phyloP scores from a whole-genome alignment of 176 grass and related monocot genomes.

The Avena eriantha region DNA sequence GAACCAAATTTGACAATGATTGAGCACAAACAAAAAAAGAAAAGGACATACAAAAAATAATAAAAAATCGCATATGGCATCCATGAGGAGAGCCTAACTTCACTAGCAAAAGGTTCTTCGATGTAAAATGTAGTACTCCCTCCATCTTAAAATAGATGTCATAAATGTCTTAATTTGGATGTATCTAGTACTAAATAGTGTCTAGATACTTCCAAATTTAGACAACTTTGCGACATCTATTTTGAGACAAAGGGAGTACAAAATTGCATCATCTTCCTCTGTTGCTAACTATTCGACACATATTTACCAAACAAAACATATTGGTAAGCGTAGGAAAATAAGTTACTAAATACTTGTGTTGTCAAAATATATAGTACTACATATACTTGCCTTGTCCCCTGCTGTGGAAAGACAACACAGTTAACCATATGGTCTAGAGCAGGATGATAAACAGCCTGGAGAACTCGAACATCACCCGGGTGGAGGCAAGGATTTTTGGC shows the following conservation, averaged over 20 bases:
- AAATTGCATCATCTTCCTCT: neutral
- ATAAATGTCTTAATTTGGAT: no score
- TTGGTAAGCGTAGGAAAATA: conserved; percentile 30
- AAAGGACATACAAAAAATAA: conserved; percentile 17
- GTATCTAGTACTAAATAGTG: no score
- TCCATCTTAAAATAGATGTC: no score
- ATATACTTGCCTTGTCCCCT: conserved; percentile 66
- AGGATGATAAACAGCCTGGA: conserved; percentile 77
- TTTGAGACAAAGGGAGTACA: neutral
- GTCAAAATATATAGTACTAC: no score
- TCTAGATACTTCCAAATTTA: no score
- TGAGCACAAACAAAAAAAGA: conserved; percentile 33
- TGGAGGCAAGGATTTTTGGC: conserved; percentile 95
- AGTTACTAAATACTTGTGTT: neutral
- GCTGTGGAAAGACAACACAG: conserved; percentile 95
- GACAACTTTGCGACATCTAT: no score
- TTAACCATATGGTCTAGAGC: conserved; percentile 80
- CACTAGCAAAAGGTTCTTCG: neutral
- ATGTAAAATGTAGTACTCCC: neutral
- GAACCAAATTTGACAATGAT: conserved; percentile 8
- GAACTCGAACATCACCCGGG: conserved; percentile 77
- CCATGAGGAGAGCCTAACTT: neutral
- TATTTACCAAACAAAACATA: neutral
- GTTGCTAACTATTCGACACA: neutral
- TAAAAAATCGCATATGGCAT: conserved; percentile 11